Evolutionary conservation across 2,329 filamentous ascomycete species (phyloP).

Genomic region (Nemania serpens): DNA sequence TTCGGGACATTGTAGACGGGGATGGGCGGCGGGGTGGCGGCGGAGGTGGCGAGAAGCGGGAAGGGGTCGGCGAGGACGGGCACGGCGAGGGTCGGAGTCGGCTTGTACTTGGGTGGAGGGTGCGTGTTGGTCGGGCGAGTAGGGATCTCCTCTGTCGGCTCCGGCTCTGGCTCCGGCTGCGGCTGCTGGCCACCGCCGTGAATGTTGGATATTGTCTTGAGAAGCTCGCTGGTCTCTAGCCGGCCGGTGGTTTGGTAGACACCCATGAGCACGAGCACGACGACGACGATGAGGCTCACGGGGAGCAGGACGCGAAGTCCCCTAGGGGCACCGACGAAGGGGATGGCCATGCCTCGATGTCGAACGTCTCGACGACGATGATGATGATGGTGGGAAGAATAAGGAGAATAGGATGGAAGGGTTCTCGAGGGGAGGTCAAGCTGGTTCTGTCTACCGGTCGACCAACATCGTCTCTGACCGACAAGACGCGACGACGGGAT

Average conservation of each 20-base stretch:
- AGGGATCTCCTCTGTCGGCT: constrained; percentile 16
- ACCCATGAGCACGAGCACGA: constrained; percentile 29
- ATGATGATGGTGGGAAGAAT: neutral
- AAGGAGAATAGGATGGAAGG: neutral
- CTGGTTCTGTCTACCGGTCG: neutral
- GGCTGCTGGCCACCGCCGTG: constrained; percentile 22
- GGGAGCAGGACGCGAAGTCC: constrained; percentile 35
- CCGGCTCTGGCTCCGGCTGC: neutral
- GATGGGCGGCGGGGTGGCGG: constrained; percentile 39
- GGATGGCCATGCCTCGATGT: constrained; percentile 15
- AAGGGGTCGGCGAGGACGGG: constrained; percentile 36
- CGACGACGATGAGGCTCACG: constrained; percentile 25
- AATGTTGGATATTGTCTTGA: constrained; percentile 32
- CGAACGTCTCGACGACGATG: neutral
- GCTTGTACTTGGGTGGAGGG: constrained; percentile 38
- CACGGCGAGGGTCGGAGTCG: constrained; percentile 31
- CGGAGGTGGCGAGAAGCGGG: constrained; percentile 33
- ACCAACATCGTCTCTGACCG: neutral
- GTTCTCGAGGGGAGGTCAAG: neutral
- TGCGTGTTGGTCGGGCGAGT: constrained; percentile 33
- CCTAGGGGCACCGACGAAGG: constrained; percentile 25
- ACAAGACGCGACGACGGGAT: neutral
- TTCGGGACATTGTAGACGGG: constrained; percentile 43
- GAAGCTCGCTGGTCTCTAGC: constrained; percentile 24
- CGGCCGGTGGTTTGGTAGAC: constrained; percentile 29